Conservation (phyloP, 805 yeast species). For the Kuraishia floccosa region DNA sequence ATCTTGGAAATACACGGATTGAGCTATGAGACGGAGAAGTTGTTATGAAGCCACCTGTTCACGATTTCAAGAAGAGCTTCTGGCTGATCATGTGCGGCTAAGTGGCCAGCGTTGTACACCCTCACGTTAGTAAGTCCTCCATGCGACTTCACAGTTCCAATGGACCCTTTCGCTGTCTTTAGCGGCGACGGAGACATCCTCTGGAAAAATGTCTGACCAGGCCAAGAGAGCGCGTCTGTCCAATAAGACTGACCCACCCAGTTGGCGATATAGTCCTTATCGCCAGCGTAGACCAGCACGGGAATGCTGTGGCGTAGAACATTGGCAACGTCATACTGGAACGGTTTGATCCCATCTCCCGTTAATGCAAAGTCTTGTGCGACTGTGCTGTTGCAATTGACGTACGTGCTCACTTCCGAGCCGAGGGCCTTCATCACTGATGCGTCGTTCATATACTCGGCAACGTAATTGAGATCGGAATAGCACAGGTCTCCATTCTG, state of each 20-base stretch:
- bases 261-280: slow-evolving; percentile 84
- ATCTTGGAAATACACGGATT: too few relatives aligned
- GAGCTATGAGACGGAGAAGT: too few relatives aligned
- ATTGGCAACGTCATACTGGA: slow-evolving; percentile 41
- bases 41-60: slow-evolving; percentile 75
- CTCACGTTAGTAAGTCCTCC: slow-evolving; percentile 72
- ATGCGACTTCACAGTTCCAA: slow-evolving; percentile 29
- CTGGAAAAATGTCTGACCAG: too few relatives aligned
- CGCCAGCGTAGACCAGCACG: slow-evolving; percentile 86
- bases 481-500: slow-evolving; percentile 40
- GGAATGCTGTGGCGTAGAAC: slow-evolving; percentile 61
- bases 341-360: slow-evolving; percentile 63
- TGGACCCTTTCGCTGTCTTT: too few relatives aligned
- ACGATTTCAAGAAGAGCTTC: slow-evolving; percentile 68
- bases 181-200: too few relatives aligned
- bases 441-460: slow-evolving; percentile 39
- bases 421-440: slow-evolving; percentile 45
- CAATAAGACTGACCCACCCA: slow-evolving; percentile 35
- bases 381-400: slow-evolving; percentile 39
- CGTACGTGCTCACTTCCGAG: slow-evolving; percentile 36
- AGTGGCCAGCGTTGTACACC: slow-evolving; percentile 86
- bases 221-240: too few relatives aligned
- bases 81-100: slow-evolving; percentile 92
- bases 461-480: slow-evolving; percentile 33
- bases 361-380: slow-evolving; percentile 36